These are phyloP conservation scores for Aspergillus carlsbadensis DNA, from an alignment of 495 filamentous ascomycete genomes.

Conservation along the genomic window DNA sequence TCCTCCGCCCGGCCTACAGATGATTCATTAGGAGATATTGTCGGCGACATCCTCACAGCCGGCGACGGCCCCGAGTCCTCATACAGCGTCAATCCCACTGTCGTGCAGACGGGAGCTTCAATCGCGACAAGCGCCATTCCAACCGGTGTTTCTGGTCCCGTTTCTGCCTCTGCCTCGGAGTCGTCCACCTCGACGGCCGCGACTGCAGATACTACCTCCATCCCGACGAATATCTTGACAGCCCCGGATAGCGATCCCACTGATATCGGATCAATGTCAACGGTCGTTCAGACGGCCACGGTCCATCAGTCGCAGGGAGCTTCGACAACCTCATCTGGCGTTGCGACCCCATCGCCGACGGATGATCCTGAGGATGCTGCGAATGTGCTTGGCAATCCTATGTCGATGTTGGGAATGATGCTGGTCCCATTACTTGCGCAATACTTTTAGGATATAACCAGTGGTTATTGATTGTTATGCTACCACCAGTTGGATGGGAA, in stretches of 20 bases:
- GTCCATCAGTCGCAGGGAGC: neutral
- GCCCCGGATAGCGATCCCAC: neutral
- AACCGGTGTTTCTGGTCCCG: neutral
- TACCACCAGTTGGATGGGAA: neutral
- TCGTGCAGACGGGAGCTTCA: slow-evolving; percentile 16
- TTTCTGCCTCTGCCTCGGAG: neutral
- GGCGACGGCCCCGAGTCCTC: slow-evolving; percentile 17
- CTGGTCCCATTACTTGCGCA: neutral
- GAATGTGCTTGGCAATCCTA: neutral
- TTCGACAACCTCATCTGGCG: neutral
- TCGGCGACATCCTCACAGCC: slow-evolving; percentile 27
- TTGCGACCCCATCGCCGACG: slow-evolving; percentile 7
- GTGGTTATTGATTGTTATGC: neutral
- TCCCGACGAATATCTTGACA: slow-evolving; percentile 8
- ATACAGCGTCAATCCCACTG: slow-evolving; percentile 19
- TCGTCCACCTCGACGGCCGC: neutral
- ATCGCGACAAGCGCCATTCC: slow-evolving; percentile 1
- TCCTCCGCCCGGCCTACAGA: slow-evolving; percentile 17
- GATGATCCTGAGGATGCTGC: neutral
- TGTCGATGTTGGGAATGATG: slow-evolving; percentile 6
- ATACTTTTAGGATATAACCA: slow-evolving; percentile 1
- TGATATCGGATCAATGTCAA: neutral
- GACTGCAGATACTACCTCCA: neutral
- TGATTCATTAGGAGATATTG: slow-evolving; percentile 15
- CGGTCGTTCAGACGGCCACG: neutral